These are phyloP conservation scores for Pouteria glomerata DNA, from an alignment of 148 eudicot species.

Conservation along the genomic window DNA sequence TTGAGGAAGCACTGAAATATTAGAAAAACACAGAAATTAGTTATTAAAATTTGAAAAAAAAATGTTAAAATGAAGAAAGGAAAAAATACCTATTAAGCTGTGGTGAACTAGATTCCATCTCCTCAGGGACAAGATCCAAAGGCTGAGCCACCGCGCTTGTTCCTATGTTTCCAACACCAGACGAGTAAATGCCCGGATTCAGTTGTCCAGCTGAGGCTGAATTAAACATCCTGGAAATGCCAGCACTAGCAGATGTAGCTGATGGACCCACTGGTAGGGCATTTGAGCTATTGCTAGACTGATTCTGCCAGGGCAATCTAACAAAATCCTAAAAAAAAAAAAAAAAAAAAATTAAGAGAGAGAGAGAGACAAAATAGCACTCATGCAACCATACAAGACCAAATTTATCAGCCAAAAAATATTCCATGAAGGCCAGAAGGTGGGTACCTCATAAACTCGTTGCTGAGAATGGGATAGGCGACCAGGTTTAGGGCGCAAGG, in stretches of 20 bases:
- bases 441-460: conserved; percentile 85
- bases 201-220: conserved; percentile 61
- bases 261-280: conserved; percentile 41
- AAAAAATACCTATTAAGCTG: conserved; percentile 53
- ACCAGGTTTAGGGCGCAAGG: conserved; percentile 92
- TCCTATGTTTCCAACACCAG: conserved; percentile 59
- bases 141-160: conserved; percentile 49
- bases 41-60: neutral
- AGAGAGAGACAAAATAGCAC: no score
- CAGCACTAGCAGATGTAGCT: conserved; percentile 44
- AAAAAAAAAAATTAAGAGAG: neutral
- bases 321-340: conserved; percentile 66
- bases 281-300: conserved; percentile 52
- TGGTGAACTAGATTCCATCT: conserved; percentile 45
- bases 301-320: conserved; percentile 87
- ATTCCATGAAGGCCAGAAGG: neutral
- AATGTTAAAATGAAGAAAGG: conserved; percentile 5
- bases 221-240: conserved; percentile 40
- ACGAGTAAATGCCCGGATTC: conserved; percentile 43
- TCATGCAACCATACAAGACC: neutral
- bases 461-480: conserved; percentile 86
- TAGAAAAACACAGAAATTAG: neutral
- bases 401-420: neutral
- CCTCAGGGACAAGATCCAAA: conserved; percentile 60
- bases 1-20: conserved; percentile 47